Conservation (phyloP, 805 yeast species). For the Ogataea trehalophila region DNA sequence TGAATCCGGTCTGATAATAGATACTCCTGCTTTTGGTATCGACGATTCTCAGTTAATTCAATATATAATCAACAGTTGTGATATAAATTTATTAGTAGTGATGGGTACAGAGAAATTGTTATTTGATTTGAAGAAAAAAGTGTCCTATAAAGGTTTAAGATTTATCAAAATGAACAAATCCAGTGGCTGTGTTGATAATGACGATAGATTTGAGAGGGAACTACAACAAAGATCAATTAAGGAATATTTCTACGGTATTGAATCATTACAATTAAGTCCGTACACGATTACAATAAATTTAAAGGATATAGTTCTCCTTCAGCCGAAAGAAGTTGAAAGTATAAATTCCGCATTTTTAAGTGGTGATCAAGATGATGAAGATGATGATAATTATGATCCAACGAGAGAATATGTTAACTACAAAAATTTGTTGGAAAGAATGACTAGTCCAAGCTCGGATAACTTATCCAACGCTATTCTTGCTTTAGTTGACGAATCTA, state of each 20-base stretch:
- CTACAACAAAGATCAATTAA: conserved; percentile 71
- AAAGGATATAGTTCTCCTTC: conserved; percentile 55
- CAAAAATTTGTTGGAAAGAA: conserved; percentile 21
- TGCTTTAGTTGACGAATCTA: conserved; percentile 25
- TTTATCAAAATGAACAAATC: conserved; percentile 63
- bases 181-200: conserved; percentile 74
- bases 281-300: conserved; percentile 73
- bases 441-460: conserved; percentile 41
- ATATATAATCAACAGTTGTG: conserved; percentile 53
- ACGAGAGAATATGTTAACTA: conserved; percentile 9
- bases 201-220: conserved; percentile 62
- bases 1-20: conserved; percentile 61
- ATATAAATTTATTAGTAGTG: conserved; percentile 55
- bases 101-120: conserved; percentile 71
- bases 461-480: conserved; percentile 72
- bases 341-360: conserved; percentile 22
- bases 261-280: conserved; percentile 68
- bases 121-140: conserved; percentile 55
- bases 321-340: conserved; percentile 38
- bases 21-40: conserved; percentile 61
- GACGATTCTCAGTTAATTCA: conserved; percentile 50
- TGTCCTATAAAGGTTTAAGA: conserved; percentile 33
- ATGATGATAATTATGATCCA: conserved; percentile 5
- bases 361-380: conserved; percentile 25
- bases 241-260: conserved; percentile 86